Evolutionary conservation across 1,284 basidiomycete genomes (phyloP), one percentile per base, ranked within the genome.

Genomic region (Ceratobasidium sp.): DNA sequence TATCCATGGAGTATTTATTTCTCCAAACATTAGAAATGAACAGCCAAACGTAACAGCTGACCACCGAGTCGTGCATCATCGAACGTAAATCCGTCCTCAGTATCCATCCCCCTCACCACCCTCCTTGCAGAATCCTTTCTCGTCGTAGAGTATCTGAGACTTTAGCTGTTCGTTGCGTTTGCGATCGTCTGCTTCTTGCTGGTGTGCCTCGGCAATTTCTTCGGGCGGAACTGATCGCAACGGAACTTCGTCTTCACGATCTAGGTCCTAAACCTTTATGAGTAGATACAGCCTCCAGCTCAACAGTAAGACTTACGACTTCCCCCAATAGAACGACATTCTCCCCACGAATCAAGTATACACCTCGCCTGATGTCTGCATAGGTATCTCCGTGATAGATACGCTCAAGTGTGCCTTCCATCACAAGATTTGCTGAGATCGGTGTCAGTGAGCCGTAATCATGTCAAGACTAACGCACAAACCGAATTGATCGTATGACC

Each of bases 401-500:
- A 75, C 94, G 90, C 83, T 98, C 96, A 76, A 95, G 89, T 6
- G 94, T 95, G 82, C 94, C 92, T 84, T 96, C 95, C 47, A 97
- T 88, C 1, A 98, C 94, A 80, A 98, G 92, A 84, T 98, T 98
- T 78, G 96, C 96, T 98, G 81, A 53, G 11, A 1, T 47, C 20
- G 20, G 4, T 17, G 39, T 67, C 2, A 75, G 73, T 68, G 26
- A 5, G 23, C n/a, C 26, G 20, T 8, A 11, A 63, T 33, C 3
- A 26, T 17, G 28, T n/a, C 28, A 17, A n/a, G 20, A 8, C 20
- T n/a, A 61, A 58, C 23, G 45, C 60, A 84, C 93, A 81, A 84
- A 99, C 97, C 97, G 82, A 99, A 99, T 83, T 99, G 98, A 87
- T 99, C 98, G 84, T 99, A 99, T 28, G 96, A 98, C 75, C 98